A percentile compares a stretch with the other conserved stretches of the same genome.
phyloP scores from a whole-genome alignment of 306 rosid genomes.

The Quercus gilva region DNA sequence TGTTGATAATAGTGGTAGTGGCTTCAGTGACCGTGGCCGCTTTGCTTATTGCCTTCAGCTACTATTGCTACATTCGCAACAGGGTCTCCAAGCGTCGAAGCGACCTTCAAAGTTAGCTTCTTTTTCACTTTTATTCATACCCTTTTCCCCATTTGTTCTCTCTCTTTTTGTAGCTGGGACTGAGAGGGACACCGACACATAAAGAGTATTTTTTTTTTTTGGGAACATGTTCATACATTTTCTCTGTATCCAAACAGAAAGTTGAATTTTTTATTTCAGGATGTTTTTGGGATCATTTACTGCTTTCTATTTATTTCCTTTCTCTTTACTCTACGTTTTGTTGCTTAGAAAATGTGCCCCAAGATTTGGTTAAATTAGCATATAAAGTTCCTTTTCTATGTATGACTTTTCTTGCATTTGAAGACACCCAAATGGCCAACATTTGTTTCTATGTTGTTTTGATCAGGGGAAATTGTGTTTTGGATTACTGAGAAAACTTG shows the following conservation, averaged over 20 bases:
- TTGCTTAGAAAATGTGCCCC: neutral
- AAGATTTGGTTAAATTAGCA: neutral
- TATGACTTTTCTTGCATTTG: neutral
- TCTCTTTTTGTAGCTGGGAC: neutral
- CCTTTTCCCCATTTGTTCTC: neutral
- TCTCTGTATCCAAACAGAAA: neutral
- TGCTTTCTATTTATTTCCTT: neutral
- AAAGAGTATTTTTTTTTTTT: neutral
- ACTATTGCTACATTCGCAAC: conserved; percentile 80
- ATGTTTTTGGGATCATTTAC: neutral
- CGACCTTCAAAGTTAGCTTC: conserved; percentile 46
- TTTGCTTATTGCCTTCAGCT: conserved; percentile 66
- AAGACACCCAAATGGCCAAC: neutral
- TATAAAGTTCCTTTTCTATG: neutral
- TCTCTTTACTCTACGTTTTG: conserved; percentile 11
- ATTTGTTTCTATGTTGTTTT: neutral
- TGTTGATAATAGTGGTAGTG: conserved; percentile 50
- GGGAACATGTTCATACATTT: neutral
- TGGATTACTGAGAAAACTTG: conserved; percentile 11
- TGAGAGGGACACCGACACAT: no score
- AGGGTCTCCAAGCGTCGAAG: conserved; percentile 65
- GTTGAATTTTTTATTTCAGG: neutral
- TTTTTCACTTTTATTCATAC: neutral
- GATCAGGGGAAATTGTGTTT: neutral
- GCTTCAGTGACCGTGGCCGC: conserved; percentile 78